Base-by-base conservation (phyloP, 2,329 filamentous ascomycete species). In the Ophiognomonia clavigignenti-juglandacearum region DNA sequence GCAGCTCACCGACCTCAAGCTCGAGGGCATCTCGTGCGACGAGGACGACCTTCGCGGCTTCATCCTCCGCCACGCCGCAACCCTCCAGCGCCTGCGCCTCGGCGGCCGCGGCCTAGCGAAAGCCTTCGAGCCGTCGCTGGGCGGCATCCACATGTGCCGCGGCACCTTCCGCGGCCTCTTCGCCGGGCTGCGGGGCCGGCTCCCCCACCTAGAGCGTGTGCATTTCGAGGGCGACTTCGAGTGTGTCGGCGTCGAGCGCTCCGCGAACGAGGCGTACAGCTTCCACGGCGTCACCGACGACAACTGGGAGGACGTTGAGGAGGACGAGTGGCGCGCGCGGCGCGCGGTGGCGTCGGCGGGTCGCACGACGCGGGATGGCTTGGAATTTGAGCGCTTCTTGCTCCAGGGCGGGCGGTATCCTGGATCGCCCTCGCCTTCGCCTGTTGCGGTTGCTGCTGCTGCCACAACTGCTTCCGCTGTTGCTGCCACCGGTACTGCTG, bases 191-290 rank as follows among this genome's bases (percentile, higher is more conserved):
- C 65, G 62, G 16, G 56, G 57, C 10, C 62, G 57, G 40, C 57
- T 71, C 49, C 58, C 66, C 4, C 57, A 59, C 26, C 61, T 74
- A 31, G 60, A 70, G 52, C 64, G 66, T 18, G 60, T 74, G 43
- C 67, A 71, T 43, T 59, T 75, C 40, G 69, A 73, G 49, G 73
- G 73, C 4, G 69, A 72, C 42, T 68, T 71, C 38, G 65, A 69
- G 51, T 70, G 68, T 38, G 66, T 68, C 20, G 63, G 66, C 41
- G 60, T 61, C 31, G 61, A 63, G 53, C 56, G 65, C 2, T 61
- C 59, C 24, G 59, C 64, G 10, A 59, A 66, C 52, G 69, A 73
- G 54, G 56, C 61, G 13, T 72, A 70, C 57, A 62, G 64, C 51
- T 73, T 73, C 52, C 64, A 64, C 40, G 62, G 68, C 2, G 58